A percentile compares a stretch with the other conserved stretches of the same genome.
These are phyloP conservation scores for Wickerhamiella slavikovae DNA, from an alignment of 805 yeast genomes.

Conservation along the genomic window DNA sequence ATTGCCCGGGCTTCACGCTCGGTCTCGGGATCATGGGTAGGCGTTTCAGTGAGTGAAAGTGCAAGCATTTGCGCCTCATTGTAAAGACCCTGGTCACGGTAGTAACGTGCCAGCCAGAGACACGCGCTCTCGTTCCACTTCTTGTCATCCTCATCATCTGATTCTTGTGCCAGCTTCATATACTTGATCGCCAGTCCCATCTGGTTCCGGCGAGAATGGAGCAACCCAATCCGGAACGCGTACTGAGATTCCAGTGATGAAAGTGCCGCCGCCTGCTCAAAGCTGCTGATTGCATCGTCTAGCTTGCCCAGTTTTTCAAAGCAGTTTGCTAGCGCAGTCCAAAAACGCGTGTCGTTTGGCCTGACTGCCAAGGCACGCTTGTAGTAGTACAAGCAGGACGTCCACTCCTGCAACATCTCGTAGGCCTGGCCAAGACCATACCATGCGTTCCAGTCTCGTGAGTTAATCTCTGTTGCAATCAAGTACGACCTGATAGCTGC, in stretches of 20 bases:
- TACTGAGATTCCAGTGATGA: slow-evolving; percentile 35
- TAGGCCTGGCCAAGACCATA: slow-evolving; percentile 97
- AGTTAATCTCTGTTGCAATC: slow-evolving; percentile 76
- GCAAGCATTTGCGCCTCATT: slow-evolving; percentile 57
- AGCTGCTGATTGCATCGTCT: slow-evolving; percentile 60
- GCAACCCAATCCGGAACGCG: slow-evolving; percentile 43
- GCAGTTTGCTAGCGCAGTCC: slow-evolving; percentile 89
- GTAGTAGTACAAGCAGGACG: slow-evolving; percentile 79
- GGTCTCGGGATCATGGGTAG: slow-evolving; percentile 58
- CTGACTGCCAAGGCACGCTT: slow-evolving; percentile 77
- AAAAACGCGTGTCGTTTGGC: slow-evolving; percentile 81
- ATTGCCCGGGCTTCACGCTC: slow-evolving; percentile 77
- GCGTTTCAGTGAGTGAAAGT: slow-evolving; percentile 21
- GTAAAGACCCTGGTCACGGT: slow-evolving; percentile 34
- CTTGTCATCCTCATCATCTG: slow-evolving; percentile 45
- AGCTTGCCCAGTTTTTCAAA: slow-evolving; percentile 56
- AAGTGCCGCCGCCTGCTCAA: slow-evolving; percentile 49
- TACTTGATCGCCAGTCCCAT: slow-evolving; percentile 31
- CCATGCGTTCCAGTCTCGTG: slow-evolving; percentile 91
- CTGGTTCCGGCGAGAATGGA: slow-evolving; percentile 39
- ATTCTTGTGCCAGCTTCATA: slow-evolving; percentile 43
- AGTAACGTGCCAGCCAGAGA: slow-evolving; percentile 66
- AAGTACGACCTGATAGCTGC: slow-evolving; percentile 94
- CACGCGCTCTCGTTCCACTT: slow-evolving; percentile 63
- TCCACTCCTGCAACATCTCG: slow-evolving; percentile 87